A percentile compares a stretch with the other conserved stretches of the same genome.
phyloP scores from a whole-genome alignment of 1,284 basidiomycete species.

The Xerocomus cyaneibrunnescens region DNA sequence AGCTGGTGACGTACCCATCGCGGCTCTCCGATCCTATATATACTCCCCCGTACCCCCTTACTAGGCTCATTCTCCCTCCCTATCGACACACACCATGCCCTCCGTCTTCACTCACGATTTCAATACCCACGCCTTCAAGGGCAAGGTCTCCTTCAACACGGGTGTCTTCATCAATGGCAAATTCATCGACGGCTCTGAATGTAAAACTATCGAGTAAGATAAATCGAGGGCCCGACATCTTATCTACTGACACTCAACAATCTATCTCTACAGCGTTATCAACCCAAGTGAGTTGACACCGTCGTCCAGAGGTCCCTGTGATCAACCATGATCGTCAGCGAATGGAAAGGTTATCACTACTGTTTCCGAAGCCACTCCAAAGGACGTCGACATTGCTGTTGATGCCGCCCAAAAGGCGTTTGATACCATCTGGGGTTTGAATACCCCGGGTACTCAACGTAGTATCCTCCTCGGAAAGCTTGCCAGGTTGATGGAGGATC shows the following conservation, averaged over 20 bases:
- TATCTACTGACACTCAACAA: neutral
- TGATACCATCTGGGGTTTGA: constrained; percentile 58
- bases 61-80: neutral
- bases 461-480: constrained; percentile 54
- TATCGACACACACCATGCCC: constrained; percentile 39
- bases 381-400: constrained; percentile 79
- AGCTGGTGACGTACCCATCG: too few relatives aligned
- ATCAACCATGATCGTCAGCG: constrained; percentile 34
- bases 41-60: neutral
- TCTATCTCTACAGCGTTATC: constrained; percentile 52
- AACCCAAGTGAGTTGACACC: constrained; percentile 56
- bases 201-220: constrained; percentile 66
- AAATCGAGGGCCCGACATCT: neutral
- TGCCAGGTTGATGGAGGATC: constrained; percentile 57
- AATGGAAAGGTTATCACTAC: constrained; percentile 70
- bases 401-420: constrained; percentile 75
- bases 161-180: constrained; percentile 85
- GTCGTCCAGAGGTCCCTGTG: neutral
- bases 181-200: constrained; percentile 70
- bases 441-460: constrained; percentile 49
- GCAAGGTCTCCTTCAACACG: constrained; percentile 64
- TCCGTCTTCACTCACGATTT: constrained; percentile 58
- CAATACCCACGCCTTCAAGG: constrained; percentile 67
- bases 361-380: constrained; percentile 64
- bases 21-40: constrained; percentile 21